These are phyloP conservation scores for Talaromyces nanjingensis DNA, from an alignment of 495 filamentous ascomycete genomes.

Conservation along the genomic window DNA sequence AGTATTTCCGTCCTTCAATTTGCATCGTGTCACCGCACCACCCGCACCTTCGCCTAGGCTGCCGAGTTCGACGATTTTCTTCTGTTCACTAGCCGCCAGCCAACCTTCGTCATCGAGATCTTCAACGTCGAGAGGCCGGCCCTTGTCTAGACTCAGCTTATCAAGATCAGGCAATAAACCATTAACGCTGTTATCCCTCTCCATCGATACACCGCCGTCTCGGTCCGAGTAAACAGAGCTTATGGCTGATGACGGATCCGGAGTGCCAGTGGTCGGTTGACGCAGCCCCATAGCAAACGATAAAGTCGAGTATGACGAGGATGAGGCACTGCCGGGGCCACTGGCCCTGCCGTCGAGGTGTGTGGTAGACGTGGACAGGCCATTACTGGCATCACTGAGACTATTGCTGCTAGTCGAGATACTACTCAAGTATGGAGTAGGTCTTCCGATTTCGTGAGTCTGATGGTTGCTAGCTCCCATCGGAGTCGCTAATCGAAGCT, in stretches of 20 bases:
- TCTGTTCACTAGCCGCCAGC: constrained; percentile 83
- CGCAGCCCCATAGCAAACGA: constrained; percentile 62
- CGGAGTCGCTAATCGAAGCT: constrained; percentile 75
- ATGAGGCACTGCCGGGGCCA: constrained; percentile 74
- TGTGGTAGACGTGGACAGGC: constrained; percentile 53
- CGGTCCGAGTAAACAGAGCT: constrained; percentile 74
- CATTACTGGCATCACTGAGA: constrained; percentile 23
- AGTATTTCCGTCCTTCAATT: constrained; percentile 82
- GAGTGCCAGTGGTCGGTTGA: constrained; percentile 56
- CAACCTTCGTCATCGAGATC: constrained; percentile 93
- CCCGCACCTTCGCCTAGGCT: constrained; percentile 92
- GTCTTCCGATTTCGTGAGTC: constrained; percentile 43
- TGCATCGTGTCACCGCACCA: constrained; percentile 88
- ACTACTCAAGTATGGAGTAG: not conserved
- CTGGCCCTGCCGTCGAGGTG: constrained; percentile 66
- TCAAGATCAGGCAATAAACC: constrained; percentile 64
- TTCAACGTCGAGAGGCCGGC: constrained; percentile 76
- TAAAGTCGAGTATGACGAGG: constrained; percentile 68
- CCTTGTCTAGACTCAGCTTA: constrained; percentile 70
- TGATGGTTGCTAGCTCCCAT: constrained; percentile 65
- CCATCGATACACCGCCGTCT: constrained; percentile 61
- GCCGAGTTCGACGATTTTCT: constrained; percentile 80
- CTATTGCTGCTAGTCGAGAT: constrained; percentile 1
- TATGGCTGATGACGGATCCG: constrained; percentile 84
- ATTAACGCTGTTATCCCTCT: constrained; percentile 65